Percentiles rank a stretch among this genome's conserved stretches.
phyloP scores from a whole-genome alignment of 495 filamentous ascomycete genomes.

The Melanomma pulvis-pyrius region DNA sequence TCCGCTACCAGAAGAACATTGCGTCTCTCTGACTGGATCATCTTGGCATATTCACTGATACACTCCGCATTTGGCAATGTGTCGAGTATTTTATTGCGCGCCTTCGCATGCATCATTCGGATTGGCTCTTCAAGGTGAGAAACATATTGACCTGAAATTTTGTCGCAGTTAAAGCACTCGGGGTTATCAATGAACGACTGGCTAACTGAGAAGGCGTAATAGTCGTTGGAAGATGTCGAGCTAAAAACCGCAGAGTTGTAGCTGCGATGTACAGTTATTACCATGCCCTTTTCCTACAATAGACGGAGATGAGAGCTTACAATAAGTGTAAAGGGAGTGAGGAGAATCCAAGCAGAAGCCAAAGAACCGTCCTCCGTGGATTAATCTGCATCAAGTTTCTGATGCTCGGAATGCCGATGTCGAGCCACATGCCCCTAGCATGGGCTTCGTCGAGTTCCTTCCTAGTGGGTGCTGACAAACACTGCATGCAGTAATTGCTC shows the following conservation, averaged over 20 bases:
- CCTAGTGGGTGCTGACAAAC: slow-evolving; percentile 17
- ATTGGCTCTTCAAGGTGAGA: not conserved
- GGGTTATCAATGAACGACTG: slow-evolving; percentile 40
- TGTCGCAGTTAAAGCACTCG: not conserved
- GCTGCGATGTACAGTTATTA: no score
- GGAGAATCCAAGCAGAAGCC: slow-evolving; percentile 1
- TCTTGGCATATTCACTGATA: not conserved
- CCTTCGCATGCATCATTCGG: not conserved
- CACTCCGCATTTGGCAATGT: not conserved
- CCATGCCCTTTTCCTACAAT: no score
- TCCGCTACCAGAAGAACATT: slow-evolving; percentile 12
- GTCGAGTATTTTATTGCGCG: slow-evolving; percentile 14
- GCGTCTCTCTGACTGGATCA: not conserved
- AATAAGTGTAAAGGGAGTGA: slow-evolving; percentile 25
- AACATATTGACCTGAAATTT: not conserved
- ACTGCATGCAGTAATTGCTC: slow-evolving; percentile 31
- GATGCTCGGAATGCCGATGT: slow-evolving; percentile 26
- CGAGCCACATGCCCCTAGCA: slow-evolving; percentile 12
- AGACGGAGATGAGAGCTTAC: no score
- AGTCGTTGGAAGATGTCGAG: slow-evolving; percentile 46
- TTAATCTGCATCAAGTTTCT: slow-evolving; percentile 8
- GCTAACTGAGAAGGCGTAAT: slow-evolving; percentile 44
- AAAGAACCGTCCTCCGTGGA: not conserved
- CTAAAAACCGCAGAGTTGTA: slow-evolving; percentile 42
- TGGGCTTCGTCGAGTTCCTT: slow-evolving; percentile 18